These are phyloP conservation scores for Boletus subparvulus DNA, from an alignment of 768 basidiomycete genomes.

Conservation along the genomic window DNA sequence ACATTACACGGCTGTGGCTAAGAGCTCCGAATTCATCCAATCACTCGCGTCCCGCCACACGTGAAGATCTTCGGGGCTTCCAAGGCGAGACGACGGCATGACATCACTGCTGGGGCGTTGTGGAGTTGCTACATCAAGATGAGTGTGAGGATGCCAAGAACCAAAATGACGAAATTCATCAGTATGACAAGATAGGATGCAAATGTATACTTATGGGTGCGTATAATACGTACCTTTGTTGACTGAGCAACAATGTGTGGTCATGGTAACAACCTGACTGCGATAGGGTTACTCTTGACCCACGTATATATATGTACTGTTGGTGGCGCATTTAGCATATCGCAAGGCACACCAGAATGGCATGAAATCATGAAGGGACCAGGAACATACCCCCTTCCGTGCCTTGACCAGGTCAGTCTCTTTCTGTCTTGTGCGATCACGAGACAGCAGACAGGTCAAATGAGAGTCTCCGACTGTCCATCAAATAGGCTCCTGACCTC, in stretches of 20 bases:
- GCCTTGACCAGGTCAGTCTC: neutral
- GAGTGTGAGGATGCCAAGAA: neutral
- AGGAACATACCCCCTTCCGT: neutral
- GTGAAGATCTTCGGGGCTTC: no score
- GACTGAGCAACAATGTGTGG: neutral
- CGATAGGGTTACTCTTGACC: neutral
- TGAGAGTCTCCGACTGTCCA: neutral
- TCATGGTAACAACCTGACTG: neutral
- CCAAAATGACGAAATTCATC: neutral
- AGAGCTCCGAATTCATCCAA: no score
- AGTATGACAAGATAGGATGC: neutral
- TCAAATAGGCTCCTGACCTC: neutral
- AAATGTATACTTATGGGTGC: neutral
- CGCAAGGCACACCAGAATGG: neutral
- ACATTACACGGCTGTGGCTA: no score
- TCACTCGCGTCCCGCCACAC: no score
- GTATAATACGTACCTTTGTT: neutral
- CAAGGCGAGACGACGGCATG: no score
- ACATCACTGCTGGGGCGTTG: no score
- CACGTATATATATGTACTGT: neutral
- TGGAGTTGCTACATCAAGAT: neutral
- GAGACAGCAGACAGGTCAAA: neutral
- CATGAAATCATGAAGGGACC: neutral
- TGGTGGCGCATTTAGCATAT: neutral
- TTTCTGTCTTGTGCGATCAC: neutral